Percentiles rank a stretch among this genome's conserved stretches.
Evolutionary conservation across 2,329 filamentous ascomycete genomes (phyloP).

Genomic region (Alternaria ventricosa): DNA sequence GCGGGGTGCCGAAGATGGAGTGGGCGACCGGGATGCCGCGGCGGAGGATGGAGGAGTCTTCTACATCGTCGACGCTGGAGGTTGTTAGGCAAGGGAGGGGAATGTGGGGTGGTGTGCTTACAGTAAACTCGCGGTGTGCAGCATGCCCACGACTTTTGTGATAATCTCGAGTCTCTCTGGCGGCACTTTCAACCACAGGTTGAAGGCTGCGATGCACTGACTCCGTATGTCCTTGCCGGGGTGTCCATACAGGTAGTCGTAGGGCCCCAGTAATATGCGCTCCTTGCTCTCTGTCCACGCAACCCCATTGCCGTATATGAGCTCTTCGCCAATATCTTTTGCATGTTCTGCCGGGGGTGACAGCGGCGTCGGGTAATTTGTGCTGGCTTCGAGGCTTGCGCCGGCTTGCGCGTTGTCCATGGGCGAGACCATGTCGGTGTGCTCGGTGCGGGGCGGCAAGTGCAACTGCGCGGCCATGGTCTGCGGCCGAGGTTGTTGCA

Average conservation of each 20-base stretch:
- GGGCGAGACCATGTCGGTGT: slow-evolving; percentile 5
- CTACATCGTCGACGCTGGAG: slow-evolving; percentile 76
- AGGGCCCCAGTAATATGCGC: slow-evolving; percentile 77
- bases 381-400: slow-evolving; percentile 20
- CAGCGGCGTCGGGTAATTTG: slow-evolving; percentile 38
- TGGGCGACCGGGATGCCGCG: slow-evolving; percentile 83
- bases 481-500: slow-evolving; percentile 7
- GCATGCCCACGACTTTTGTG: slow-evolving; percentile 80
- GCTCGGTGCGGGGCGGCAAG: neutral
- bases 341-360: slow-evolving; percentile 34
- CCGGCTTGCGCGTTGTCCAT: neutral
- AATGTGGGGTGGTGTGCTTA: slow-evolving; percentile 26
- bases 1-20: slow-evolving; percentile 81
- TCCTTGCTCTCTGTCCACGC: slow-evolving; percentile 79
- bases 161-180: slow-evolving; percentile 73
- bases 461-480: slow-evolving; percentile 16
- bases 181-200: slow-evolving; percentile 79
- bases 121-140: slow-evolving; percentile 83
- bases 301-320: slow-evolving; percentile 50
- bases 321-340: slow-evolving; percentile 43
- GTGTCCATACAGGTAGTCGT: slow-evolving; percentile 78
- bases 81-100: neutral
- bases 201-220: slow-evolving; percentile 81
- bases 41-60: slow-evolving; percentile 78
- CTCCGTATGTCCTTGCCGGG: slow-evolving; percentile 86